Conservation (phyloP, 306 rosid genomes). For the Ormosia semicastrata region DNA sequence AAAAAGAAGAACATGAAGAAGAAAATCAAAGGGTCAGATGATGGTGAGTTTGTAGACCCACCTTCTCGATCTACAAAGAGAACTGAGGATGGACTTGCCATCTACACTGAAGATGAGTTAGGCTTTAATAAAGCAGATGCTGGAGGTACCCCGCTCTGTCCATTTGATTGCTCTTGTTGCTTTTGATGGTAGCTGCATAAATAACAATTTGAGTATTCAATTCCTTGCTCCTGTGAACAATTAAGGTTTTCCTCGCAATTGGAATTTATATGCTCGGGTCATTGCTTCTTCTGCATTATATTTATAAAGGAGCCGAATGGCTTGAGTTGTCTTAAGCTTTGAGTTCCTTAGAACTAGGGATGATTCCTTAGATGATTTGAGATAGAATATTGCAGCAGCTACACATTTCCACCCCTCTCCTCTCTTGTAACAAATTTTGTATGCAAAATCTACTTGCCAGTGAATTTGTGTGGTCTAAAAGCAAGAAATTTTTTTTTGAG, state of each 20-base stretch:
- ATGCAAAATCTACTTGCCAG: neutral
- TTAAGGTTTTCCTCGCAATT: neutral
- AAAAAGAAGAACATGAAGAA: constrained; percentile 37
- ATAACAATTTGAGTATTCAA: neutral
- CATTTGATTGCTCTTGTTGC: constrained; percentile 90
- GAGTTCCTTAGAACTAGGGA: constrained; percentile 8
- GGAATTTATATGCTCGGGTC: neutral
- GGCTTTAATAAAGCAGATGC: constrained; percentile 54
- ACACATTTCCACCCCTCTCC: neutral
- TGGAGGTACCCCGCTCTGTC: constrained; percentile 75
- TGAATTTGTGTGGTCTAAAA: neutral
- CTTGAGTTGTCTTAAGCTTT: constrained; percentile 10
- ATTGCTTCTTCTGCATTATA: neutral
- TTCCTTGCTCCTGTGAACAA: neutral
- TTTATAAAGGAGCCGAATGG: neutral
- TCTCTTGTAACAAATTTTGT: constrained; percentile 12
- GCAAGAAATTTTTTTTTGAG: too few species aligned
- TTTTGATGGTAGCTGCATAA: constrained; percentile 38
- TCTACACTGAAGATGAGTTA: constrained; percentile 75
- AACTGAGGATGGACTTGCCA: constrained; percentile 56
- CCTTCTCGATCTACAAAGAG: constrained; percentile 47
- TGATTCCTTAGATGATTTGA: constrained; percentile 2
- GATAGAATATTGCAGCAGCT: neutral
- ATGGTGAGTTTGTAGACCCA: constrained; percentile 34
- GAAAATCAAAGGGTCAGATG: constrained; percentile 10